Evolutionary conservation across 2,329 filamentous ascomycete species (phyloP), one percentile per base, ranked within the genome.

Genomic region (Colletotrichum cuscutae): DNA sequence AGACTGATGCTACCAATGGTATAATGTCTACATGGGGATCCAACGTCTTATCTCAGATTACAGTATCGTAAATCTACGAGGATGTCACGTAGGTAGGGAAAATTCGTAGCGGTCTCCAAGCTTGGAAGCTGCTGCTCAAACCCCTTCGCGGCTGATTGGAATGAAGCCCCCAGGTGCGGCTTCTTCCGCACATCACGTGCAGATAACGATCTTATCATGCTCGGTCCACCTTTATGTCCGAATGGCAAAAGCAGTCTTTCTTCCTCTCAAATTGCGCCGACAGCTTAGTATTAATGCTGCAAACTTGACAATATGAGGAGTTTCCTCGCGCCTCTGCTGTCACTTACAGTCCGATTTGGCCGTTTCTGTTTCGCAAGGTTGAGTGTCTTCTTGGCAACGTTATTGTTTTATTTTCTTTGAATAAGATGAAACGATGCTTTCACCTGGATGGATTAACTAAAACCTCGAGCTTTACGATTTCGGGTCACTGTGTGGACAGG

Each of bases 101-200:
- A 72, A 59, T 68, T 72, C 62, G 71, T 59, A 68, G 58, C 60
- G 68, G 22, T 59, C 42, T 68, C 24, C 59, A 13, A 72, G 57
- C 68, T 73, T 64, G 62, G 13, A 28, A 71, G 30, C 62, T 59
- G 65, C n/a, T 53, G 26, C 57, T 63, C 62, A 72, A 71, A 72
- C 68, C 68, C 62, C 63, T 72, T 71, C 71, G 52, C n/a, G 58
- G 52, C 42, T 72, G 68, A 60, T 67, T 62, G 57, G 63, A 59
- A 73, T 28, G 61, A 35, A 71, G 37, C 57, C 67, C 53, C 54
- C 37, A 19, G 28, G 24, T 26, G 26, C 68, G 72, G 69, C 60
- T 57, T 15, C 53, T 53, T 52, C 65, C 72, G 70, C 28, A 12
- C n/a, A 12, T 74, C 70, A 73, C 61, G 71, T 75, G 73, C 19